Evolutionary conservation across 345 rosid species (phyloP).

Genomic region (Arabidopsis arenosa): DNA sequence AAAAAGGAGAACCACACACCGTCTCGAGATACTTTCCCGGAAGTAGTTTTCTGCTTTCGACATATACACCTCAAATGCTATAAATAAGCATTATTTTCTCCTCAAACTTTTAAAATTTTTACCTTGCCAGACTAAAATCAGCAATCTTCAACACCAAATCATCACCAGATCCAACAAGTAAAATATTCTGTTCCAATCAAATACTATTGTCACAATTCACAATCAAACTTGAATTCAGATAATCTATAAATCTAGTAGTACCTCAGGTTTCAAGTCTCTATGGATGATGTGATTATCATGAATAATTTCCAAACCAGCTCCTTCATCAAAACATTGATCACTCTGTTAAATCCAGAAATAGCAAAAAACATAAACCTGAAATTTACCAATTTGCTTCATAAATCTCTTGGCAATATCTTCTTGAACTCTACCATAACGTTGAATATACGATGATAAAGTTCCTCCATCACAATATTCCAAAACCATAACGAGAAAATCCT

Average conservation of each 20-base stretch:
- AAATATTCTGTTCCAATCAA: slow-evolving; percentile 58
- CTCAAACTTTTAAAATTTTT: slow-evolving; percentile 12
- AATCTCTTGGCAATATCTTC: slow-evolving; percentile 60
- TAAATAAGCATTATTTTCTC: neutral
- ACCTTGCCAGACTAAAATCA: slow-evolving; percentile 83
- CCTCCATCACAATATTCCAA: slow-evolving; percentile 73
- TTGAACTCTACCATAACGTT: slow-evolving; percentile 54
- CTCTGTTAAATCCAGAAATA: neutral
- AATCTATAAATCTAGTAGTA: slow-evolving; percentile 15
- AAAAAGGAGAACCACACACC: slow-evolving; percentile 71
- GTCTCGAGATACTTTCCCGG: slow-evolving; percentile 58
- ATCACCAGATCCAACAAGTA: slow-evolving; percentile 51
- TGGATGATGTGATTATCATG: slow-evolving; percentile 61
- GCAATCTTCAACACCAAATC: slow-evolving; percentile 69
- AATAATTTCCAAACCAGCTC: slow-evolving; percentile 67
- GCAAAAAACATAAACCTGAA: too few relatives aligned
- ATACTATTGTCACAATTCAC: slow-evolving; percentile 2
- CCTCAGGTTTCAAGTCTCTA: slow-evolving; percentile 76
- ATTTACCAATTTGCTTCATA: slow-evolving; percentile 64
- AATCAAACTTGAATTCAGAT: neutral
- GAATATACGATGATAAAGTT: slow-evolving; percentile 58
- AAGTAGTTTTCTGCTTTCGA: slow-evolving; percentile 48
- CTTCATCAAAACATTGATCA: slow-evolving; percentile 40
- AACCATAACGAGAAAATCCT: slow-evolving; percentile 50
- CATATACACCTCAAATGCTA: slow-evolving; percentile 16